Percentiles rank a stretch among this genome's conserved stretches.
These are phyloP conservation scores for Luzula sylvatica DNA, from an alignment of 176 grass and related monocot genomes.

Conservation along the genomic window DNA sequence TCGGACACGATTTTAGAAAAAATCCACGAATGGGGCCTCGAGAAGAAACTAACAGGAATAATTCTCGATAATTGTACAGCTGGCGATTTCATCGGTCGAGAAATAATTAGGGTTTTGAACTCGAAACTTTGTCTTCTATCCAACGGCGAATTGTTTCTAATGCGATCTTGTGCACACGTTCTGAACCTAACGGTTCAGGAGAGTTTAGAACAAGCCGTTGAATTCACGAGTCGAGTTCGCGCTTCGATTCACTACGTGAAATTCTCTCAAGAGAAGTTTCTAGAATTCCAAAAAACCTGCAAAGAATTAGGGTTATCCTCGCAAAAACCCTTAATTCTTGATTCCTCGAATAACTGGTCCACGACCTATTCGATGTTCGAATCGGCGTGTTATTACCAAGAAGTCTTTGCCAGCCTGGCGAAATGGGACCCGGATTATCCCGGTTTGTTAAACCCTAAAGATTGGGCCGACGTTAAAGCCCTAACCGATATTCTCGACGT, in stretches of 20 bases:
- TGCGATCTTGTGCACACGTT: conserved; percentile 60
- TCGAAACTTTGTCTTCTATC: conserved; percentile 52
- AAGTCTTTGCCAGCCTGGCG: conserved; percentile 51
- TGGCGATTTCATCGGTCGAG: conserved; percentile 52
- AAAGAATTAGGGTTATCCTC: conserved; percentile 44
- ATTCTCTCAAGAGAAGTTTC: conserved; percentile 54
- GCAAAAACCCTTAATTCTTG: conserved; percentile 67
- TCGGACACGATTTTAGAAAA: conserved; percentile 58
- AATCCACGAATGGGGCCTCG: conserved; percentile 66
- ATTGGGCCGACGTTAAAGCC: conserved; percentile 83
- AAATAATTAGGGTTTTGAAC: conserved; percentile 59
- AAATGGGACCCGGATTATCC: conserved; percentile 54
- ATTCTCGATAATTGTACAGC: conserved; percentile 62
- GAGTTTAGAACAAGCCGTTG: conserved; percentile 56
- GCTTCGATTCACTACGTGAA: conserved; percentile 68
- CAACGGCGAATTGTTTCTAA: conserved; percentile 62
- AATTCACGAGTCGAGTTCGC: conserved; percentile 54
- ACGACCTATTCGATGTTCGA: conserved; percentile 91
- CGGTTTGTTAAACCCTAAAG: conserved; percentile 51
- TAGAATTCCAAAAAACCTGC: conserved; percentile 59
- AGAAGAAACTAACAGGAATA: conserved; percentile 53
- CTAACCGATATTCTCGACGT: conserved; percentile 82
- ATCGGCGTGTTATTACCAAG: conserved; percentile 77
- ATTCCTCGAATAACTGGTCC: conserved; percentile 66
- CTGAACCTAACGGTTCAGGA: conserved; percentile 77